Evolutionary conservation across 2,329 filamentous ascomycete genomes (phyloP).

Genomic region (Xylariaceae sp.): DNA sequence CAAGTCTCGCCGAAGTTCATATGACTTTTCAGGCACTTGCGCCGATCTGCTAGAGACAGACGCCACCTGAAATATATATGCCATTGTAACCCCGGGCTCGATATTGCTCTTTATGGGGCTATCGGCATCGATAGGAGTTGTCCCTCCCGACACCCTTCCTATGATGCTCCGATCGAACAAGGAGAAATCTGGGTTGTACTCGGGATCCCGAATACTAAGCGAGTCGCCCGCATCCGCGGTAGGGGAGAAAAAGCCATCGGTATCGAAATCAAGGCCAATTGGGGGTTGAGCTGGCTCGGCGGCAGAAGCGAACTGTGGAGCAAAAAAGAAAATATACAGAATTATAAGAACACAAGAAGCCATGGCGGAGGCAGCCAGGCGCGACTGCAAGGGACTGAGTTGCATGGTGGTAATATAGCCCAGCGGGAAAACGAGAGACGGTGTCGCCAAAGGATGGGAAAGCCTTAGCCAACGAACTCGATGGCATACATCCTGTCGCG

Average conservation of each 20-base stretch:
- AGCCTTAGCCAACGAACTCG: slow-evolving; percentile 8
- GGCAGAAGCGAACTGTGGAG: slow-evolving; percentile 59
- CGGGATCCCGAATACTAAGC: slow-evolving; percentile 25
- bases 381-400: slow-evolving; percentile 66
- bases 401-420: slow-evolving; percentile 50
- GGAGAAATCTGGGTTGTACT: slow-evolving; percentile 59
- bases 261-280: slow-evolving; percentile 22
- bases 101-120: slow-evolving; percentile 56
- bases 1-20: slow-evolving; percentile 28
- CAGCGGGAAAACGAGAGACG: slow-evolving; percentile 20
- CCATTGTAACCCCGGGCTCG: slow-evolving; percentile 55
- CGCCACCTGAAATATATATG: slow-evolving; percentile 60
- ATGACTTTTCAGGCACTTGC: slow-evolving; percentile 16
- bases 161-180: slow-evolving; percentile 60
- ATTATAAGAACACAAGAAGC: slow-evolving; percentile 57
- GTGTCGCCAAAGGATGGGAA: slow-evolving; percentile 10
- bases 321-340: slow-evolving; percentile 58
- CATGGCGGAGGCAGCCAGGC: slow-evolving; percentile 62
- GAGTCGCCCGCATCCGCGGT: slow-evolving; percentile 16
- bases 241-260: slow-evolving; percentile 22
- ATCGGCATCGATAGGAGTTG: slow-evolving; percentile 61
- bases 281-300: slow-evolving; percentile 41
- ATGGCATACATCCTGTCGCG: slow-evolving; percentile 18
- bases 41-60: slow-evolving; percentile 44
- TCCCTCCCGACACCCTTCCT: slow-evolving; percentile 53